phyloP scores from a whole-genome alignment of 2,329 filamentous ascomycete genomes.

The Conoideocrella luteorostrata region DNA sequence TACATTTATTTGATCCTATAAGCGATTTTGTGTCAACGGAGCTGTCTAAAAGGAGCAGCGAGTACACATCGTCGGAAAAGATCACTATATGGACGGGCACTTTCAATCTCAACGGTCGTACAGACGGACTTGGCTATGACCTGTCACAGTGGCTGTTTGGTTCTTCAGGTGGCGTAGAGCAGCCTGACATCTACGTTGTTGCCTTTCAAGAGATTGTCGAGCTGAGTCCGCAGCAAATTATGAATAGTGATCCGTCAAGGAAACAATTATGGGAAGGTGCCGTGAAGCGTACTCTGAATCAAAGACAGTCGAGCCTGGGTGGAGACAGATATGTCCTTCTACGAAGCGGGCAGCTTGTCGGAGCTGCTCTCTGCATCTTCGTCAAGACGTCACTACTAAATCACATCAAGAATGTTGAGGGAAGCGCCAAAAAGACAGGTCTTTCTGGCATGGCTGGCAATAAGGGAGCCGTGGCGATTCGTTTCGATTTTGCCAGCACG shows the following conservation, averaged over 20 bases:
- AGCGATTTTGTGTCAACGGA: constrained; percentile 84
- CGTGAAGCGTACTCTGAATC: constrained; percentile 72
- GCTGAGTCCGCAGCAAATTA: constrained; percentile 93
- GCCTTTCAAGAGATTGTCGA: constrained; percentile 99
- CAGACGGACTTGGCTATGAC: constrained; percentile 69
- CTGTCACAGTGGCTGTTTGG: constrained; percentile 82
- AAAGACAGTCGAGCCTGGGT: constrained; percentile 55
- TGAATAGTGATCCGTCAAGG: constrained; percentile 89
- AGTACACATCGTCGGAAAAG: constrained; percentile 68
- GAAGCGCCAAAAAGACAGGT: constrained; percentile 86
- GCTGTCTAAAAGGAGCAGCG: constrained; percentile 57
- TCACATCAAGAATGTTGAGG: constrained; percentile 94
- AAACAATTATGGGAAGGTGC: constrained; percentile 82
- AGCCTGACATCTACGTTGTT: constrained; percentile 81
- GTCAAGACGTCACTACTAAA: constrained; percentile 71
- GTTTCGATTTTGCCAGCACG: constrained; percentile 90
- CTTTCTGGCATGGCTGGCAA: constrained; percentile 97
- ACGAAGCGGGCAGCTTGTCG: constrained; percentile 88
- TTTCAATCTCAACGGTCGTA: constrained; percentile 91
- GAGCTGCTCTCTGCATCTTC: constrained; percentile 86
- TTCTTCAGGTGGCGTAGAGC: constrained; percentile 44
- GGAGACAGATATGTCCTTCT: constrained; percentile 81
- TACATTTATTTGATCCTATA: constrained; percentile 87
- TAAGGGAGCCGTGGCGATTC: constrained; percentile 94
- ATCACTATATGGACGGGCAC: constrained; percentile 84